Evolutionary conservation across 768 basidiomycete genomes (phyloP).

Genomic region (Rhizopogon sp.): DNA sequence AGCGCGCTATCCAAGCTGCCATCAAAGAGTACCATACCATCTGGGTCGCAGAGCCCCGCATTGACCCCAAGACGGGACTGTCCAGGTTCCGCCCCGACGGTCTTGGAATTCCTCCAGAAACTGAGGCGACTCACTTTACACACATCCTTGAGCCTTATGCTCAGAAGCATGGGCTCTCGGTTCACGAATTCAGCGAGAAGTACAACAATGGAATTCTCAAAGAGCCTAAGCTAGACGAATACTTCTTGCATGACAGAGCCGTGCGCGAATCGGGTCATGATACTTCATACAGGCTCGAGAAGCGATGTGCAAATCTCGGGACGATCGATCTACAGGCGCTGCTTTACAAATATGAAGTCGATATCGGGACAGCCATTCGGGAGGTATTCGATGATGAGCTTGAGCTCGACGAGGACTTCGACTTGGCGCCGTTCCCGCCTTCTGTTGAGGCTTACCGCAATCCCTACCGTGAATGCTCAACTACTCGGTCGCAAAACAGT

Average conservation of each 20-base stretch:
- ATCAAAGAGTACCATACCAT: conserved; percentile 99
- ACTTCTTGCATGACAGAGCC: conserved; percentile 94
- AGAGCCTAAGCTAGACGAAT: conserved; percentile 91
- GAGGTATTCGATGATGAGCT: conserved; percentile 93
- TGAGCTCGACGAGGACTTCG: conserved; percentile 89
- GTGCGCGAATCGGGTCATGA: conserved; percentile 97
- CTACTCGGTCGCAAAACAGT: conserved; percentile 59
- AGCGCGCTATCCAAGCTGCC: conserved; percentile 92
- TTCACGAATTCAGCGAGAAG: conserved; percentile 94
- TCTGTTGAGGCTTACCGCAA: conserved; percentile 65
- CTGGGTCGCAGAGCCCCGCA: conserved; percentile 92
- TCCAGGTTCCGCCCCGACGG: conserved; percentile 94
- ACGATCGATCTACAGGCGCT: conserved; percentile 95
- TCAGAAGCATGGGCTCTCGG: conserved; percentile 83
- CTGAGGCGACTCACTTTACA: conserved; percentile 97
- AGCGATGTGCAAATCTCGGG: conserved; percentile 93
- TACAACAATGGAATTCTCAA: conserved; percentile 83
- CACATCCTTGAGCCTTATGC: conserved; percentile 96
- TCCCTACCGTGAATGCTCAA: conserved; percentile 55
- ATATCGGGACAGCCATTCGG: conserved; percentile 96
- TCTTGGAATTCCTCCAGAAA: conserved; percentile 95
- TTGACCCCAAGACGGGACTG: conserved; percentile 91
- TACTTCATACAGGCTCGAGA: conserved; percentile 96
- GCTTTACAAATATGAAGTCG: conserved; percentile 97
- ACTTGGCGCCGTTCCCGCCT: conserved; percentile 88